Percentiles rank a stretch among this genome's conserved stretches.
These are phyloP conservation scores for Macaranga tanarius DNA, from an alignment of 441 rosid genomes.

Conservation along the genomic window DNA sequence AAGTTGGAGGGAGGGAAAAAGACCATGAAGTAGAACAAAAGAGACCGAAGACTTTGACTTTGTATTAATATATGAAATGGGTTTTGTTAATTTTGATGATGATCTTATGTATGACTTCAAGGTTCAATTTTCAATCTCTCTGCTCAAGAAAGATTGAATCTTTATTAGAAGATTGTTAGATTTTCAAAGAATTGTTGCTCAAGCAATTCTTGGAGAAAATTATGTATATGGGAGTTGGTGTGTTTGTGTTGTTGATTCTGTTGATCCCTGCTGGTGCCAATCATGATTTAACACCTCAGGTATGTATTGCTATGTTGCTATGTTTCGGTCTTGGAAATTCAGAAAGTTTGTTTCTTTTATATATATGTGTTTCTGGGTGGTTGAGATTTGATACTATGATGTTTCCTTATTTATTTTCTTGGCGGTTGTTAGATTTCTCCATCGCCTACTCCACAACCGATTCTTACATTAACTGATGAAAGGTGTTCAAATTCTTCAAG, in stretches of 20 bases:
- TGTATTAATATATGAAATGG: neutral
- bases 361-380: neutral
- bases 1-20: neutral
- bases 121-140: neutral
- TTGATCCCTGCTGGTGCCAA: neutral
- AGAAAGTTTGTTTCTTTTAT: neutral
- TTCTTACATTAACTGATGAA: constrained; percentile 5
- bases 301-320: neutral
- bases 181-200: neutral
- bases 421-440: constrained; percentile 13
- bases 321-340: neutral
- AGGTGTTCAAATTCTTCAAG: constrained; percentile 12
- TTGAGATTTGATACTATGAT: neutral
- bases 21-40: neutral
- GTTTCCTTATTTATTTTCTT: neutral
- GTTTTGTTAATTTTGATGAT: neutral
- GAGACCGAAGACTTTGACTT: constrained; percentile 11
- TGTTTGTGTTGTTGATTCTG: neutral
- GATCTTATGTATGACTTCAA: too few relatives aligned
- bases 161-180: neutral
- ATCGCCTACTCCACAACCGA: constrained; percentile 3
- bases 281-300: neutral
- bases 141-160: neutral
- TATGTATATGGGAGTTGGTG: neutral
- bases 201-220: neutral